Evolutionary conservation across 352 stramenopile species (phyloP), one percentile per base, ranked within the genome.

Genomic region (Phytophthora cactorum): DNA sequence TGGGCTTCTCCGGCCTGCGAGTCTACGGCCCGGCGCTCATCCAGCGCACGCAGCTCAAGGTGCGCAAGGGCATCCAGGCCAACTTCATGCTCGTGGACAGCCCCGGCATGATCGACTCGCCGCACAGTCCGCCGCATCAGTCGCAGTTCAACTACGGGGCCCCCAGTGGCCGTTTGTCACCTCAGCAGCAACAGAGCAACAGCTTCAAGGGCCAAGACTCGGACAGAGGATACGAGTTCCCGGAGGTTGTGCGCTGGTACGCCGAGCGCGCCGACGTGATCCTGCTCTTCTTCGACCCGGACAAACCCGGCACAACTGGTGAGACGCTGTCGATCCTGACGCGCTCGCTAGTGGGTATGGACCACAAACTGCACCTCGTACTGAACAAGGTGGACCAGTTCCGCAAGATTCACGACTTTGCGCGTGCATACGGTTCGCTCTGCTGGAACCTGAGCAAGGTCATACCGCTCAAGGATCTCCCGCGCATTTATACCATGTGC

Each of bases 351-450:
- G 84, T 96, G 14, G 79, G 98, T 15, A 98, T 99, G 96, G 98
- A 99, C 86, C 97, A 99, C 75, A 99, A 99, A 81, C 82, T 99
- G 36, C 94, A 99, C 77, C 99, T 99, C 69, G 96, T 99, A 51
- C 86, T 99, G 31, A 99, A 99, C 86, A 99, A 99, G 77, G 96
- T 98, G 4, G 97, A 99, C 86, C 93, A 98, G 77, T 99, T 99
- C 76, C 79, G 79, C 58, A 98, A 98, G 78, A 99, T 99, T 67
- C 98, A 99, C 78, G 98, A 99, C 84, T 99, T 99, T 82, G 98
- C 97, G 39, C 89, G 98, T 56, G 97, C 98, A 9, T 99, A 99
- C 81, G 98, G 98, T 39, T 98, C 94, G 36, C 89, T 99, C 15
- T 99, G 98, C 84, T 99, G 98, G 98, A 99, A 99, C 81, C 70